phyloP scores from a whole-genome alignment of 2,329 filamentous ascomycete species.

The Emmonsiellopsis sp. region DNA sequence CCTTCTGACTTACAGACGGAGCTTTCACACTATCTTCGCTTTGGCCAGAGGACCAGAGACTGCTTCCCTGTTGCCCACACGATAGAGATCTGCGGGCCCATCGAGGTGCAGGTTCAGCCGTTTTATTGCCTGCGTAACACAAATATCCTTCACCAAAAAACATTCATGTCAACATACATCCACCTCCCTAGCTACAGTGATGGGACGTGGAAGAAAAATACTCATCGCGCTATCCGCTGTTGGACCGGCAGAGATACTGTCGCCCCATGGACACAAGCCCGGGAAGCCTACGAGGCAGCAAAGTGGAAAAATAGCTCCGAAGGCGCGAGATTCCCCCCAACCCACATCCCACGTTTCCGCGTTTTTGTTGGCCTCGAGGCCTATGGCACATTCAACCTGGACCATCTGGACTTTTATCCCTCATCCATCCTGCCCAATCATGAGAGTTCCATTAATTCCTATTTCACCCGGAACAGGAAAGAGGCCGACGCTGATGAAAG shows the following conservation, averaged over 20 bases:
- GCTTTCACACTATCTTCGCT: not conserved
- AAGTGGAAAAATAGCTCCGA: not conserved
- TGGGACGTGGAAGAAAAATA: not conserved
- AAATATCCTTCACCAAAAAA: not conserved
- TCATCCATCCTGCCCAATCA: too few relatives aligned
- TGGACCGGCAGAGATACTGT: not conserved
- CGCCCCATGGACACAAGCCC: not conserved
- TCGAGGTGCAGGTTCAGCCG: not conserved
- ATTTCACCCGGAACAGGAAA: too few relatives aligned
- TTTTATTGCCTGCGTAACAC: not conserved
- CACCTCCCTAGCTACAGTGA: not conserved
- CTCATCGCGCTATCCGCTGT: not conserved
- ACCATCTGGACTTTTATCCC: too few relatives aligned
- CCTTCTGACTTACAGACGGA: constrained; percentile 2
- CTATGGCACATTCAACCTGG: too few relatives aligned
- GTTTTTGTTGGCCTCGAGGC: too few relatives aligned
- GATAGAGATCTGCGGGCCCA: not conserved
- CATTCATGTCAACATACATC: not conserved
- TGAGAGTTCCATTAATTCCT: too few relatives aligned
- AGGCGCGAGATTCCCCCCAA: not conserved
- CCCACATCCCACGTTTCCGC: too few relatives aligned
- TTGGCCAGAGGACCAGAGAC: not conserved
- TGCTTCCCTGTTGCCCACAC: not conserved
- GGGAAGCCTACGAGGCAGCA: not conserved
- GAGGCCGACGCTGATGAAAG: too few relatives aligned